Evolutionary conservation across 768 basidiomycete genomes (phyloP).

Genomic region (Tulasnella sp.): DNA sequence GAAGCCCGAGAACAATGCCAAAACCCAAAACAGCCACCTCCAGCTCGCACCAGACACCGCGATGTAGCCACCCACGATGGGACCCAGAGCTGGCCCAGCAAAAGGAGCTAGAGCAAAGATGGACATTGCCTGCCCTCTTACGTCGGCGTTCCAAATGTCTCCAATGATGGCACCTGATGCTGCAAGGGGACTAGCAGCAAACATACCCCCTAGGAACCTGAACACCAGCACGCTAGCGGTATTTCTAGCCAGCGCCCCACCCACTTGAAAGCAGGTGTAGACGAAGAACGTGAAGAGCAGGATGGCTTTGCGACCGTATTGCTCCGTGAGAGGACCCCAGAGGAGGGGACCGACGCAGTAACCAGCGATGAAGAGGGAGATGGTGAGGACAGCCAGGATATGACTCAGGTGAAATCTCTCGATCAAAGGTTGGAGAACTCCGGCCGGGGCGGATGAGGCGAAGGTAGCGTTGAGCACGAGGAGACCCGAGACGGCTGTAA

Average conservation of each 20-base stretch:
- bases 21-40: slow-evolving; percentile 23
- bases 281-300: slow-evolving; percentile 27
- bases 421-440: slow-evolving; percentile 13
- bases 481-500: slow-evolving; percentile 1
- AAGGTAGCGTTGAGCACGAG: slow-evolving; percentile 19
- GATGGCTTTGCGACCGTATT: slow-evolving; percentile 27
- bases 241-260: slow-evolving; percentile 27
- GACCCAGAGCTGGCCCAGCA: slow-evolving; percentile 21
- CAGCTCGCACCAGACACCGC: slow-evolving; percentile 15
- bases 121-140: slow-evolving; percentile 19
- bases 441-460: slow-evolving; percentile 8
- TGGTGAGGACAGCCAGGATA: slow-evolving; percentile 11
- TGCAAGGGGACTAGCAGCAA: slow-evolving; percentile 19
- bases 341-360: slow-evolving; percentile 26
- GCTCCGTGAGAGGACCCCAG: slow-evolving; percentile 25
- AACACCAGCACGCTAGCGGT: slow-evolving; percentile 24
- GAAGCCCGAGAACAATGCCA: slow-evolving; percentile 18
- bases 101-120: slow-evolving; percentile 18
- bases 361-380: slow-evolving; percentile 17
- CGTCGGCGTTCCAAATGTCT: slow-evolving; percentile 21
- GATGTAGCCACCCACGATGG: slow-evolving; percentile 19
- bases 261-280: slow-evolving; percentile 22
- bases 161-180: slow-evolving; percentile 19
- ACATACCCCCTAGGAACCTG: slow-evolving; percentile 21
- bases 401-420: slow-evolving; percentile 2